These are phyloP conservation scores for Sclerotinia borealis DNA, from an alignment of 2,329 filamentous ascomycete species.

Conservation along the genomic window DNA sequence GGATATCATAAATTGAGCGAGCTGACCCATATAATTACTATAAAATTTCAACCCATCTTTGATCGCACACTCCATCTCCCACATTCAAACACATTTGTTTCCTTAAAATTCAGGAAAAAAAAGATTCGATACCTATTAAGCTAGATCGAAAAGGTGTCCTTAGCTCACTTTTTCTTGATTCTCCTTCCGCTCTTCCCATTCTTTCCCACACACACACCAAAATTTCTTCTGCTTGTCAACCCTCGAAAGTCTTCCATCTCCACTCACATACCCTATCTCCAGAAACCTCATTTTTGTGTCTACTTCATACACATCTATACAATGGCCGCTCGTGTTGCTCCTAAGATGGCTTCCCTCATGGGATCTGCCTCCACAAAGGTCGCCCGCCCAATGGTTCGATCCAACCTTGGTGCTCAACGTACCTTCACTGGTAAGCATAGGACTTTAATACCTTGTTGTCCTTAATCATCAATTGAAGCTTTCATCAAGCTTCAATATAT, in stretches of 20 bases:
- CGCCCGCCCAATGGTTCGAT: slow-evolving; percentile 68
- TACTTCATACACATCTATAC: slow-evolving; percentile 44
- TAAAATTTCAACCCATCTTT: not conserved
- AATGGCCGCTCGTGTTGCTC: slow-evolving; percentile 78
- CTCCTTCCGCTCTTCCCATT: slow-evolving; percentile 11
- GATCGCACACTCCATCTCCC: not conserved
- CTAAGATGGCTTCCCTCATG: slow-evolving; percentile 71
- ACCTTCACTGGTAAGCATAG: slow-evolving; percentile 62
- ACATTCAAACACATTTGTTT: not conserved
- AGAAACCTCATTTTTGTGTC: slow-evolving; percentile 15
- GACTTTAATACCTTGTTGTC: slow-evolving; percentile 6
- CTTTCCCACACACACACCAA: slow-evolving; percentile 5
- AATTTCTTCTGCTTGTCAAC: slow-evolving; percentile 9
- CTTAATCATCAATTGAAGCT: slow-evolving; percentile 12
- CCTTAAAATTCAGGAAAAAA: not conserved
- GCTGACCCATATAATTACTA: slow-evolving; percentile 1
- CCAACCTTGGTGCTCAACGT: slow-evolving; percentile 59
- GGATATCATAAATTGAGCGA: not conserved
- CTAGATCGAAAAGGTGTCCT: slow-evolving; percentile 6
- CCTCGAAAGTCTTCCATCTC: slow-evolving; percentile 10
- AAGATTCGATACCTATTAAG: slow-evolving; percentile 4
- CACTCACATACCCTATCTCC: slow-evolving; percentile 11
- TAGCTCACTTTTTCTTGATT: slow-evolving; percentile 8
- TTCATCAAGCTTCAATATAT: slow-evolving; percentile 1
- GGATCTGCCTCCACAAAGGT: slow-evolving; percentile 55